Base-by-base conservation (phyloP, 2,329 filamentous ascomycete species). In the Sarocladium strictum region DNA sequence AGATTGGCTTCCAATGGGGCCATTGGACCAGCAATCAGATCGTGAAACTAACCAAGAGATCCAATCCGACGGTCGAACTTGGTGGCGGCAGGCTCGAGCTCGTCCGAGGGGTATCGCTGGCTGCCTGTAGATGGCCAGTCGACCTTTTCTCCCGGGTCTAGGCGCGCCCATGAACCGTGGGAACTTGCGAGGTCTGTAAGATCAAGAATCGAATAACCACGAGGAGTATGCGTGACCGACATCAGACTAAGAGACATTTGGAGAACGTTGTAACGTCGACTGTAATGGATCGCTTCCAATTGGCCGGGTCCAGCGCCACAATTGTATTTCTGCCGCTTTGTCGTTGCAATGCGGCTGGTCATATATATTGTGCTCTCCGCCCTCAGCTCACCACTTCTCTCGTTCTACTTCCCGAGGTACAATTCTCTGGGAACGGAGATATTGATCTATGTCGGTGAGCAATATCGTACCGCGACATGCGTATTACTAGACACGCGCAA, bases 321-420 rank as follows among this genome's bases (percentile, higher is more conserved):
- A 29, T 17, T 23, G 11, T 45, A n/a, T 51, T 27, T 51, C 3
- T 14, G 9, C 27, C 24, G 26, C 21, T 9, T 32, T 51, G 43
- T 9, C 3, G 47, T 51, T 51, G 47, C 47, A 51, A 33, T 51
- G 47, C 47, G 47, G 47, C 47, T 51, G 47, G 47, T 10, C 35
- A 11, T 49, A 21, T 51, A 51, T 51, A 51, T 51, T 51, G 27
- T 29, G 3, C 7, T 11, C 17, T 14, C 47, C 47, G n/a, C 26
- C 43, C 10, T 29, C 23, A 49, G 26, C 43, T 32, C 26, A 32
- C 23, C 26, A 10, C 10, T 3, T 3, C 6, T 12, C 29, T 32
- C 29, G 29, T 12, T 32, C 7, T 7, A 12, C 12, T 32, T 32
- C 29, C 7, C 12, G 6, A 6, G 12, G 12, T 32, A 32, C 29